Evolutionary conservation across 176 grass and related monocot genomes (phyloP).

Genomic region (Triticum urartu): DNA sequence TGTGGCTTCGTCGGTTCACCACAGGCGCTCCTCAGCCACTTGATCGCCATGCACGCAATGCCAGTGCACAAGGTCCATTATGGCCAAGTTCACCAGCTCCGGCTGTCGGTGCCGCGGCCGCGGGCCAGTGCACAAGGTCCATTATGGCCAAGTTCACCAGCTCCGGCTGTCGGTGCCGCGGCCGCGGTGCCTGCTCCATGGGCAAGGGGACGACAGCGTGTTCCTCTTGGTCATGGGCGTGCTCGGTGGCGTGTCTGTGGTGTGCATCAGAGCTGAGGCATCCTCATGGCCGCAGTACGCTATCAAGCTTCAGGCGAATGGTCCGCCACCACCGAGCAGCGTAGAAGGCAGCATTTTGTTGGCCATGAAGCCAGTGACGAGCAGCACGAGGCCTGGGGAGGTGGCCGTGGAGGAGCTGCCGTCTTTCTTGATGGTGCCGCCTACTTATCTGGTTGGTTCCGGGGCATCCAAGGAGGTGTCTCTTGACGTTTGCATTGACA

Average conservation of each 20-base stretch:
- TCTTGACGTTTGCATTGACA: not conserved
- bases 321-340: not conserved
- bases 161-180: too few species aligned
- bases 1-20: not conserved
- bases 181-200: not conserved
- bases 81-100: not conserved
- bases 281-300: not conserved
- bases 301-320: not conserved
- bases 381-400: not conserved
- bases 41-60: not conserved
- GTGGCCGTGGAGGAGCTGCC: not conserved
- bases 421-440: not conserved
- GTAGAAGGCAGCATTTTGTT: not conserved
- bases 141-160: too few species aligned
- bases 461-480: not conserved
- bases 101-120: not conserved
- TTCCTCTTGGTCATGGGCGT: not conserved
- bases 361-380: not conserved
- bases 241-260: not conserved
- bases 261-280: not conserved
- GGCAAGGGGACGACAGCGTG: not conserved
- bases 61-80: not conserved
- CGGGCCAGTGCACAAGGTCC: too few species aligned
- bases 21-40: not conserved
- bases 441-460: not conserved